Base-by-base conservation (phyloP, 179 eudicot genomes). In the Corrigiola litoralis region DNA sequence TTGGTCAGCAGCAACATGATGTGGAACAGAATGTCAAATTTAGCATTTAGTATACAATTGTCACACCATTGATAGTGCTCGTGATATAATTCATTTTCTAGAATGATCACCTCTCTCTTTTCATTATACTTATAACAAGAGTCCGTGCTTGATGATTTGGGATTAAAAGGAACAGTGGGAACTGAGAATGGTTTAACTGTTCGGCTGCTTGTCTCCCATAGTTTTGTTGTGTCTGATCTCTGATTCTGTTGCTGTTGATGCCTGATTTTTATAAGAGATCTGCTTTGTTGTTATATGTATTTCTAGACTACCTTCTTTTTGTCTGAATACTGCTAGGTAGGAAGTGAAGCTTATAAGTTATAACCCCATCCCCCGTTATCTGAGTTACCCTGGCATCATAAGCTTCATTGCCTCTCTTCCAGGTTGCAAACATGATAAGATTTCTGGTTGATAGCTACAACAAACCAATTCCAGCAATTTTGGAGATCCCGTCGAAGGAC, bases 401-500 rank as follows among this genome's bases (percentile, higher is more conserved):
- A 48, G 0, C 5, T 20, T 18, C 8, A 23, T 57, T 23, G 20
- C 14, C 56, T 8, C 25, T 50, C 20, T 48, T 73, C 55, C 96
- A 92, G 98, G 77, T 92, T 62, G 98, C 98, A 65, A 92, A 92
- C 68, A 89, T 89, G 98, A 82, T 92, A 58, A 83, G 98, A 71
- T 83, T 87, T 72, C 50, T 89, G 42, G 98, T 92, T 11, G 98
- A 92, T 76, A 85, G 96, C 88, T 92, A 92, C 81, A 85, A 89
- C 86, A 92, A 84, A 65, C 95, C 98, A 45, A 79, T 92, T 55
- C 98, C 98, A 0, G 96, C 98, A 53, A 92, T 92, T 61, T 75
- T 92, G 72, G 96, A 92, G 80, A 92, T 92, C 60, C 98, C 98
- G 3, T 92, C 98, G 23, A 92, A 92, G 87, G 96, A 92, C 75